These are phyloP conservation scores for Colletotrichum destructivum DNA, from an alignment of 2,329 filamentous ascomycete species.

Conservation along the genomic window DNA sequence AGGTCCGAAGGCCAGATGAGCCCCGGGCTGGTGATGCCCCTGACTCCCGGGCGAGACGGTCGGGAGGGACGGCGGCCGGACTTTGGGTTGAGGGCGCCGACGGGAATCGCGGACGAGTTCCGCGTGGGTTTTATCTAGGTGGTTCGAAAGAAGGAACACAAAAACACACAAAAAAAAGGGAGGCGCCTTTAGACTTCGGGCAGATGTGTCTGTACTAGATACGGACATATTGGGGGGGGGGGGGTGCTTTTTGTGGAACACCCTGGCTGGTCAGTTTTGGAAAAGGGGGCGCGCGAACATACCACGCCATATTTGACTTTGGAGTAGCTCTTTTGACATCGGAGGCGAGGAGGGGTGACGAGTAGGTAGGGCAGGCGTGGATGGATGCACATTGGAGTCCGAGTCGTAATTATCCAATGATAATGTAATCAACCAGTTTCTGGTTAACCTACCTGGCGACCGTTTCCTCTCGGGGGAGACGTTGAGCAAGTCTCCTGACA, in stretches of 20 bases:
- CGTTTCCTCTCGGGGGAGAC: background rate
- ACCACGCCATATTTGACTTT: background rate
- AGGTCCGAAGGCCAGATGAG: slow-evolving; percentile 28
- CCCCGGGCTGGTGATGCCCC: slow-evolving; percentile 8
- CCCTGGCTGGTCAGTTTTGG: slow-evolving; percentile 9
- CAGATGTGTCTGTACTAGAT: background rate
- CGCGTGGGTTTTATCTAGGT: slow-evolving; percentile 41
- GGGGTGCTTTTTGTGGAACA: background rate
- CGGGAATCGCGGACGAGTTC: slow-evolving; percentile 43
- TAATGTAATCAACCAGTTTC: slow-evolving; percentile 25
- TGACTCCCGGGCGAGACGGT: slow-evolving; percentile 4
- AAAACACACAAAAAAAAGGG: too few relatives aligned
- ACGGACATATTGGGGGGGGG: background rate
- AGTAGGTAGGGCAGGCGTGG: background rate
- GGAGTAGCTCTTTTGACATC: background rate
- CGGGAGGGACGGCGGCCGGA: slow-evolving; percentile 32
- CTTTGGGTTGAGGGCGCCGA: slow-evolving; percentile 41
- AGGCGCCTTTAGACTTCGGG: too few relatives aligned
- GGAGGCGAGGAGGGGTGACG: slow-evolving; percentile 4
- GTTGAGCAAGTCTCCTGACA: background rate
- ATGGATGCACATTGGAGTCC: slow-evolving; percentile 7
- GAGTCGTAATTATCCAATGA: slow-evolving; percentile 23
- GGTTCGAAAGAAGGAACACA: background rate
- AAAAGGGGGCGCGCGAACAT: slow-evolving; percentile 15
- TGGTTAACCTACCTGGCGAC: background rate